These are phyloP conservation scores for Fraxinus cuspidata DNA, from an alignment of 257 asterid species.

Conservation along the genomic window DNA sequence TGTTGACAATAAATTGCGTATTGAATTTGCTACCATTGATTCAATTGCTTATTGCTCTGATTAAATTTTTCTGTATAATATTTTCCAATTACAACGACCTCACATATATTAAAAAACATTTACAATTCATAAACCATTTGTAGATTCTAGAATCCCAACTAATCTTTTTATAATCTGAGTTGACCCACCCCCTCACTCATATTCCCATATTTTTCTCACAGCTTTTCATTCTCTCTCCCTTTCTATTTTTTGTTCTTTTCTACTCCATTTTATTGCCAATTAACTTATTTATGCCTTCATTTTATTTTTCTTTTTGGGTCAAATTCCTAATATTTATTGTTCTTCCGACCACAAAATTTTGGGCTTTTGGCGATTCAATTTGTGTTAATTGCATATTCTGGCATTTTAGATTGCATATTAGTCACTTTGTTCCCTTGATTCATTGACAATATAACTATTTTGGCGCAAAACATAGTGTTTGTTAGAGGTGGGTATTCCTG, in stretches of 20 bases:
- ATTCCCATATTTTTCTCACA: too few relatives aligned
- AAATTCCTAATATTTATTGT: not conserved
- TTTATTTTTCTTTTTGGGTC: not conserved
- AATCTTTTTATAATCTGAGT: too few relatives aligned
- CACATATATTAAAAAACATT: too few relatives aligned
- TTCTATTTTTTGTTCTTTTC: not conserved
- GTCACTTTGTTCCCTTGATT: slow-evolving; percentile 1
- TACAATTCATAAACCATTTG: too few relatives aligned
- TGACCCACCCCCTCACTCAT: too few relatives aligned
- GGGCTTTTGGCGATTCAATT: slow-evolving; percentile 4
- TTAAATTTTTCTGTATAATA: too few relatives aligned
- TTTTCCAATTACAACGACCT: too few relatives aligned
- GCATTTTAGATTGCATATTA: not conserved
- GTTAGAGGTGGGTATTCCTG: not conserved
- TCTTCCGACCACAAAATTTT: not conserved
- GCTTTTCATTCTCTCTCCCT: too few relatives aligned
- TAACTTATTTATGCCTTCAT: too few relatives aligned
- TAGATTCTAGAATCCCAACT: too few relatives aligned
- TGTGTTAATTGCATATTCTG: not conserved
- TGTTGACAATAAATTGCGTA: not conserved
- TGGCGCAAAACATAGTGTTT: slow-evolving; percentile 6
- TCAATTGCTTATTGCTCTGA: too few relatives aligned
- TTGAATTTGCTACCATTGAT: not conserved
- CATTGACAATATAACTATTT: not conserved
- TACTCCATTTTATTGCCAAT: not conserved